Evolutionary conservation across 768 basidiomycete genomes (phyloP).

Genomic region (Tremella yokohamensis): DNA sequence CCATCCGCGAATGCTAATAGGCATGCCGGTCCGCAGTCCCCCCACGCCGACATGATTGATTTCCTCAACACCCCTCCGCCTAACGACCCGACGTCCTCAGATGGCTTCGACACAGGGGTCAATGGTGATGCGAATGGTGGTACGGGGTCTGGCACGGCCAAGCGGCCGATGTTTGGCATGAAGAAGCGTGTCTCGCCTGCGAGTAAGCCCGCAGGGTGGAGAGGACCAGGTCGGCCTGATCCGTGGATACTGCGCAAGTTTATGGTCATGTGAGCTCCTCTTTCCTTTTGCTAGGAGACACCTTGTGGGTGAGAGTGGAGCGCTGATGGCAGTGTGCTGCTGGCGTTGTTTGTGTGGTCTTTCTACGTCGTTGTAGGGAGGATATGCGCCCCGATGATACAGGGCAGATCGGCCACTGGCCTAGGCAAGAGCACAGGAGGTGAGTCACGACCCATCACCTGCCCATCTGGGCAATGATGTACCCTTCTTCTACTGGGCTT

Average conservation of each 20-base stretch:
- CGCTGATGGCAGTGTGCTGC: conserved; percentile 52
- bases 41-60: conserved; percentile 5
- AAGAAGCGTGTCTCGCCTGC: conserved; percentile 7
- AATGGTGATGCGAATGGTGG: neutral
- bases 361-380: conserved; percentile 73
- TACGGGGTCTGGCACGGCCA: neutral
- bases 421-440: conserved; percentile 62
- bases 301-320: neutral
- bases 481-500: too few species aligned
- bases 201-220: neutral
- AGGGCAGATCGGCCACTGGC: conserved; percentile 53
- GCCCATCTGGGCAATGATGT: too few species aligned
- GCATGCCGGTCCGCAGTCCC: neutral
- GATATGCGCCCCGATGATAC: conserved; percentile 70
- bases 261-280: conserved; percentile 25
- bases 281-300: neutral
- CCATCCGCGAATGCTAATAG: too few species aligned
- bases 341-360: conserved; percentile 64
- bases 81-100: neutral
- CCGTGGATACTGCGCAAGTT: conserved; percentile 29
- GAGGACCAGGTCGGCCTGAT: conserved; percentile 24
- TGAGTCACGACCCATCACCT: conserved; percentile 54
- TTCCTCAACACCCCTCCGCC: conserved; percentile 9
- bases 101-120: too few species aligned
- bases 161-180: neutral